Evolutionary conservation across 2,329 filamentous ascomycete genomes (phyloP), one percentile per base, ranked within the genome.

Genomic region (Teratosphaeria viscida): DNA sequence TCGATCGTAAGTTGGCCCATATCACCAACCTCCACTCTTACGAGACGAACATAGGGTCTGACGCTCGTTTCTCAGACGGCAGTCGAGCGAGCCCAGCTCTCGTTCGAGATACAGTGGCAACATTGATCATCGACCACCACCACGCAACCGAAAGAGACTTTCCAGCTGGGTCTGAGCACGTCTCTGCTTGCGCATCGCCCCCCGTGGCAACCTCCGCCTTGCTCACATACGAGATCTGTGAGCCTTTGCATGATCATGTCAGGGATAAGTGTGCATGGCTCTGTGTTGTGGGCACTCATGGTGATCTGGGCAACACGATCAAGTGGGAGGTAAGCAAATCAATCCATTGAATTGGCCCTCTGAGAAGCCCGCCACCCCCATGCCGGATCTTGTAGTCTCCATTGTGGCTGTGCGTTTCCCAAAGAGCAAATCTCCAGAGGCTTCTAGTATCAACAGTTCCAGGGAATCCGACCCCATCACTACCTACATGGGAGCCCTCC

Each of bases 121-220:
- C 59, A 11, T 71, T 88, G 3, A 73, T 89, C 12, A 84, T 88
- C 60, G 85, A 88, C 65, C 62, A 88, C 61, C 86, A 88, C 67
- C 76, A 82, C 62, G 74, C 77, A 34, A 73, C 74, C 61, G 78
- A 80, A n/a, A 75, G 79, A 8, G 81, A 83, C 52, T 87, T 87
- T 61, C 85, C 86, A 0, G 60, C 78, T 54, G 74, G 73, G 11
- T 74, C 82, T 0, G 67, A 78, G 52, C 80, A 84, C 57, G 80
- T 87, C 12, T 85, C 83, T 0, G 84, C 85, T 0, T 86, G 84
- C 67, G 73, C 84, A 64, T 85, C 77, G 37, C 85, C 85, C 1
- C 85, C 86, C 0, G 82, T 89, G 0, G 82, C 84, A 5, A 87
- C 85, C 0, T 85, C 80, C 27, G 79, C 85, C 2, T 71, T 88